A percentile compares a stretch with the other conserved stretches of the same genome.
Conservation (phyloP, 139 green algal species). For the Volvox reticuliferus region DNA sequence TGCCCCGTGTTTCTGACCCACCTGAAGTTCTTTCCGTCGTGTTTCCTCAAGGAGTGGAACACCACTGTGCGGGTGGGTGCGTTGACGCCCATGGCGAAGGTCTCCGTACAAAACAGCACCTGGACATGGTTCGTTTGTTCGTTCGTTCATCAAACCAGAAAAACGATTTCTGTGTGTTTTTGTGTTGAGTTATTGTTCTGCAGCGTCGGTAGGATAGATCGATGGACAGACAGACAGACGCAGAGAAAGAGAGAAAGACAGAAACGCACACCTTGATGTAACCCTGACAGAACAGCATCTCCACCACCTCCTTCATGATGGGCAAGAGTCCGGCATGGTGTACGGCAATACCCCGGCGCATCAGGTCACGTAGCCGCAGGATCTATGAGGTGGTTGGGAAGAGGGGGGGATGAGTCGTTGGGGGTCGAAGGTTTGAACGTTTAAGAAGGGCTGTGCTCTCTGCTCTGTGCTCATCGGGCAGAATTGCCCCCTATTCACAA, state of each 20-base stretch:
- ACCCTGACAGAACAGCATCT: constrained; percentile 98
- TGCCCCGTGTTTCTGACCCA: background rate
- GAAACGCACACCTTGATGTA: constrained; percentile 82
- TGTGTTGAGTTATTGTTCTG: too few species aligned
- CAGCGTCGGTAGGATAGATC: too few species aligned
- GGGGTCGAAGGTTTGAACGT: background rate
- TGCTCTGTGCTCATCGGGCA: background rate
- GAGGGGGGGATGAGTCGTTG: background rate
- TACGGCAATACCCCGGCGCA: constrained; percentile 91
- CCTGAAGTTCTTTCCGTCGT: constrained; percentile 92
- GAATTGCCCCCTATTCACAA: background rate
- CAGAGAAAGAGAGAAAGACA: background rate
- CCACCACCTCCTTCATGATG: constrained; percentile 98
- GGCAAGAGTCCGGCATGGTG: constrained; percentile 98
- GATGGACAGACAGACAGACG: background rate
- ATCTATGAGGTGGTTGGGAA: constrained; percentile 79
- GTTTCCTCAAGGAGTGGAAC: constrained; percentile 92
- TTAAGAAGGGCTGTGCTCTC: too few species aligned
- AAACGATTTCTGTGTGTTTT: too few species aligned
- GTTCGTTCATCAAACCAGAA: too few species aligned
- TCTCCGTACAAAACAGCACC: constrained; percentile 96
- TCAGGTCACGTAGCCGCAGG: constrained; percentile 83
- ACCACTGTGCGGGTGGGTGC: constrained; percentile 93
- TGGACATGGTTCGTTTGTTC: too few species aligned
- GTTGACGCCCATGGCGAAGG: constrained; percentile 99